Evolutionary conservation across 345 rosid genomes (phyloP).

Genomic region (Citrus mangshanensis): DNA sequence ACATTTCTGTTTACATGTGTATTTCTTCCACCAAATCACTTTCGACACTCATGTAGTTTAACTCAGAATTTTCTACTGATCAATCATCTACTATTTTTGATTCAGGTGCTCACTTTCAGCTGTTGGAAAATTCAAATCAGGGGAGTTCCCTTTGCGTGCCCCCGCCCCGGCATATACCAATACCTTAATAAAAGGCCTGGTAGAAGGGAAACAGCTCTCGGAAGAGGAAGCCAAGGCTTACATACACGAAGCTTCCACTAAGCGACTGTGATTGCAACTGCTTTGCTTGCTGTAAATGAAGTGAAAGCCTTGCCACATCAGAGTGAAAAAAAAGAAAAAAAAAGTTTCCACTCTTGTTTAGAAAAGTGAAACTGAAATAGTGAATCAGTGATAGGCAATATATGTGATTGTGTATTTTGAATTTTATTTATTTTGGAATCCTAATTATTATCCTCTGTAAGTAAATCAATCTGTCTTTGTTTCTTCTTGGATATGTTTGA

Average conservation of each 20-base stretch:
- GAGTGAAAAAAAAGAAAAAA: too few species aligned
- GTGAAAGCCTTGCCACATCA: neutral
- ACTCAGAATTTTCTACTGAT: neutral
- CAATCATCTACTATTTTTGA: neutral
- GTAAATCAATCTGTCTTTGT: too few species aligned
- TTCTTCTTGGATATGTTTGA: too few species aligned
- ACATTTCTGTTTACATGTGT: neutral
- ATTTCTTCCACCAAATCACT: neutral
- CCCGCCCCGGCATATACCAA: constrained; percentile 53
- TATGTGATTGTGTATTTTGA: too few species aligned
- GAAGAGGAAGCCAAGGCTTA: constrained; percentile 61
- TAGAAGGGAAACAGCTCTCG: constrained; percentile 66
- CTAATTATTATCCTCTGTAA: too few species aligned
- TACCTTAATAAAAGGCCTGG: constrained; percentile 57
- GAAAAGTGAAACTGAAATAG: neutral
- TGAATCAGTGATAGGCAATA: neutral
- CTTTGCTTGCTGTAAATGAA: neutral
- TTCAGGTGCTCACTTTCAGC: constrained; percentile 52
- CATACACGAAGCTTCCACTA: constrained; percentile 52
- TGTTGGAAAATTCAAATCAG: constrained; percentile 42
- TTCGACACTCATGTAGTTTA: neutral
- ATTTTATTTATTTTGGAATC: too few species aligned
- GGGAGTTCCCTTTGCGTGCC: constrained; percentile 43
- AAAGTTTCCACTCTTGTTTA: neutral
- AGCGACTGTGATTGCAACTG: constrained; percentile 36